Base-by-base conservation (phyloP, 495 filamentous ascomycete species). In the Jackrogersella multiformis region DNA sequence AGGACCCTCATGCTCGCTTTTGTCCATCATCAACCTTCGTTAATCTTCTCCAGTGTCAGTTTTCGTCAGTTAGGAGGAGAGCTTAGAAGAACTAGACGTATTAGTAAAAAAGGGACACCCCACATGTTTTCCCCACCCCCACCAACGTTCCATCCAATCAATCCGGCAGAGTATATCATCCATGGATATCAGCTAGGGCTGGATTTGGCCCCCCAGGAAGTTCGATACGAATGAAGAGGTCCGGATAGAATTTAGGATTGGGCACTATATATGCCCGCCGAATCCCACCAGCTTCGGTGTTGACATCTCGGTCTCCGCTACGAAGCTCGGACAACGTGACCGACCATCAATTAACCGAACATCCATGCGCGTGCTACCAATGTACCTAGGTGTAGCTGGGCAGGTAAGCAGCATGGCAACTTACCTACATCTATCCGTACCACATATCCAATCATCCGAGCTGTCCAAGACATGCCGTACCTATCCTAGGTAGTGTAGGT, bases 231-330 rank as follows among this genome's bases (percentile, higher is more conserved):
- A 46, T 26, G 26, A 21, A 52, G 23, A 32, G 39, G n/a, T 2
- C 16, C n/a, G 26, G 9, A 45, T 36, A 23, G 18, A 35, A 60
- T 57, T 57, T 46, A 68, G 65, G 52, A 68, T 44, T 54, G 59
- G 46, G 32, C 38, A 6, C 18, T 63, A 68, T 68, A 63, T 64
- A 64, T 68, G 59, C 54, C 32, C 44, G 30, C 16, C 7, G 39
- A 49, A 64, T 68, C 54, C 32, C 46, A 60, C 59, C 15, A 34
- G 12, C 56, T 35, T 64, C 54, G 59, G 54, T 3, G 20, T 41
- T 55, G 48, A 5, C 26, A 48, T 41, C 66, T 64, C 60, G 60
- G 60, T 64, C 42, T 69, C 66, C 66, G 66, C 13, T 16, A 20
- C 30, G n/a, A 28, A 13, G 10, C 59, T 68, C 46, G 42, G 65